phyloP scores from a whole-genome alignment of 352 stramenopile species.

The Saprolegnia parasitica region DNA sequence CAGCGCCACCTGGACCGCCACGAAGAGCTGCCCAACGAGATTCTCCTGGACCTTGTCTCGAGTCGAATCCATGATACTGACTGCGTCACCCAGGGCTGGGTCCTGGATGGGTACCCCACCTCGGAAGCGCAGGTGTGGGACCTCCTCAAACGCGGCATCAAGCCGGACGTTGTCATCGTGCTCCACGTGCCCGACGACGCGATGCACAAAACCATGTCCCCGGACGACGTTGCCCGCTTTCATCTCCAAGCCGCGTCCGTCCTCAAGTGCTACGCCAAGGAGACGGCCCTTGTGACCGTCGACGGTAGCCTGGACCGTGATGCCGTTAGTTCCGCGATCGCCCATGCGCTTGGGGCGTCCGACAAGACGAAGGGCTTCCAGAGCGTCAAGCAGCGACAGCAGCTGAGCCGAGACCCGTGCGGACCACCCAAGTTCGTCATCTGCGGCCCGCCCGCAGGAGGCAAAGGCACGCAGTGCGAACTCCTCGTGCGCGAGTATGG shows the following conservation, averaged over 20 bases:
- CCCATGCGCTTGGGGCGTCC: constrained; percentile 20
- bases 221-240: background rate
- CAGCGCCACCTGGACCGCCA: constrained; percentile 42
- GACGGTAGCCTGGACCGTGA: constrained; percentile 19
- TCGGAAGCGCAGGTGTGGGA: constrained; percentile 78
- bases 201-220: constrained; percentile 36
- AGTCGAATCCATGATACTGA: constrained; percentile 79
- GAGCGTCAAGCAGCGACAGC: constrained; percentile 2
- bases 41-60: constrained; percentile 49
- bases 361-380: constrained; percentile 18
- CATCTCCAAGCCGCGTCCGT: constrained; percentile 14
- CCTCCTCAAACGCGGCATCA: constrained; percentile 75
- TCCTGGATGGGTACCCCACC: constrained; percentile 91
- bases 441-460: constrained; percentile 86
- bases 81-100: constrained; percentile 74
- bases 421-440: constrained; percentile 77
- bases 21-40: constrained; percentile 46
- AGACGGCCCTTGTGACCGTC: constrained; percentile 14
- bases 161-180: constrained; percentile 87
- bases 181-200: constrained; percentile 94
- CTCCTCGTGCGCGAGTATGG: constrained; percentile 82
- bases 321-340: constrained; percentile 6
- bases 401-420: background rate
- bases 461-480: constrained; percentile 95
- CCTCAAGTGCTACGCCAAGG: constrained; percentile 22